phyloP scores from a whole-genome alignment of 2,329 filamentous ascomycete species.

The Apiospora sp. region DNA sequence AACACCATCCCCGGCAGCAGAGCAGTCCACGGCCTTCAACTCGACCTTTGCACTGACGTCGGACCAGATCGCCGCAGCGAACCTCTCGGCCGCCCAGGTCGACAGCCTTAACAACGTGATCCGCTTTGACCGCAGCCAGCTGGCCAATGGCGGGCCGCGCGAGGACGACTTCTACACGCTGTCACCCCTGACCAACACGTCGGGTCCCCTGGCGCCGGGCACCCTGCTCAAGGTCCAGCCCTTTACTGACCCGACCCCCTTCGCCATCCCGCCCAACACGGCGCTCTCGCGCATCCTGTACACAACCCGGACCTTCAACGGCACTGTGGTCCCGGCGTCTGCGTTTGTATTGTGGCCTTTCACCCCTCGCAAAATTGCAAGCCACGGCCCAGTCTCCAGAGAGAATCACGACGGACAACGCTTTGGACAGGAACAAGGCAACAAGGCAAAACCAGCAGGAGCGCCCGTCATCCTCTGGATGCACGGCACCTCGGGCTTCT shows the following conservation, averaged over 20 bases:
- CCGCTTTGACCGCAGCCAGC: conserved; percentile 42
- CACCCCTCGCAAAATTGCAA: conserved; percentile 32
- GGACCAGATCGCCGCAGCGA: conserved; percentile 36
- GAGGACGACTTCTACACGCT: conserved; percentile 52
- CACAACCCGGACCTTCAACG: conserved; percentile 53
- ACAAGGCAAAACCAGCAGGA: neutral
- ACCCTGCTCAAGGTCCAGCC: conserved; percentile 50
- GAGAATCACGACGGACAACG: neutral
- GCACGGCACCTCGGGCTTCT: conserved; percentile 54
- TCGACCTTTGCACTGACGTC: conserved; percentile 39
- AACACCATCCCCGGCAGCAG: neutral
- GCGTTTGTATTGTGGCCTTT: conserved; percentile 60
- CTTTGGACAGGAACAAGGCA: neutral
- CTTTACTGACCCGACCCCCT: conserved; percentile 46
- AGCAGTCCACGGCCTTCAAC: conserved; percentile 38
- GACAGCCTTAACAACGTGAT: conserved; percentile 35
- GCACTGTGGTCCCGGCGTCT: conserved; percentile 54
- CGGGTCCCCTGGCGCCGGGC: conserved; percentile 41
- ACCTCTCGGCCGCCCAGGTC: conserved; percentile 32
- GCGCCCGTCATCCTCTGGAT: conserved; percentile 50
- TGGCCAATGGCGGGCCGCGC: conserved; percentile 42
- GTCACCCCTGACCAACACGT: conserved; percentile 31
- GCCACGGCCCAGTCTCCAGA: neutral
- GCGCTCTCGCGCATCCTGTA: conserved; percentile 59
- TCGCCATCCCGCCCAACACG: conserved; percentile 49